Evolutionary conservation across 768 basidiomycete species (phyloP), one percentile per base, ranked within the genome.

Genomic region (Amanita polypyramis): DNA sequence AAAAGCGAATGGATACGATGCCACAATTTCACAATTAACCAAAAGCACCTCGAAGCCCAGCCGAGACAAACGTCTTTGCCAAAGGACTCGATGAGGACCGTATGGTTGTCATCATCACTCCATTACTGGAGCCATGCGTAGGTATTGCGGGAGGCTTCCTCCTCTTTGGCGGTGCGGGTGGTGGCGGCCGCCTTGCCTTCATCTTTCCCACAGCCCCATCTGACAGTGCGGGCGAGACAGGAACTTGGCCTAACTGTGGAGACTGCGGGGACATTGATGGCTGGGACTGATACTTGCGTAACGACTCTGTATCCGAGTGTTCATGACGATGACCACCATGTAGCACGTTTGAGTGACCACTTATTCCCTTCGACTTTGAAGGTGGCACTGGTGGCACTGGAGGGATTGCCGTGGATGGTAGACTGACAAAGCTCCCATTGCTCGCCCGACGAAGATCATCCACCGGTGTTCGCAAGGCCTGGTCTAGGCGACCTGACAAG

Each of bases 81-180:
- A 66, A 53, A 6, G 63, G 62, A 47, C 64, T 65, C 14, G 62
- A 59, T 45, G 74, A 74, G 2, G 72, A 70, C 53, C 67, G 64
- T 34, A 85, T 82, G 1, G 80, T 68, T 5, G 78, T 79, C 29
- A 85, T 79, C 30, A 75, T 76, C 17, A 70, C 73, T 7, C 77
- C 79, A 21, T 39, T 34, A 47, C 72, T 69, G 15, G n/a, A 3
- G 0, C 71, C 72, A 42, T 60, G 67, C 1, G 72, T 63, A 8
- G 86, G 83, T 38, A 82, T 70, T 12, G 85, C 80, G 29, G 86
- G 85, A 1, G 85, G 79, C 55, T 83, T 84, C 57, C 85, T 66
- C 38, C 85, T 70, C 57, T 79, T 78, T 2, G 73, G 73, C 15
- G 83, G 82, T 8, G 79, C 74, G n/a, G 85, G 79, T 0, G 85